Percentiles rank a stretch among this genome's conserved stretches.
Conservation (phyloP, 2,329 filamentous ascomycete genomes). For the Colletotrichum salicis region DNA sequence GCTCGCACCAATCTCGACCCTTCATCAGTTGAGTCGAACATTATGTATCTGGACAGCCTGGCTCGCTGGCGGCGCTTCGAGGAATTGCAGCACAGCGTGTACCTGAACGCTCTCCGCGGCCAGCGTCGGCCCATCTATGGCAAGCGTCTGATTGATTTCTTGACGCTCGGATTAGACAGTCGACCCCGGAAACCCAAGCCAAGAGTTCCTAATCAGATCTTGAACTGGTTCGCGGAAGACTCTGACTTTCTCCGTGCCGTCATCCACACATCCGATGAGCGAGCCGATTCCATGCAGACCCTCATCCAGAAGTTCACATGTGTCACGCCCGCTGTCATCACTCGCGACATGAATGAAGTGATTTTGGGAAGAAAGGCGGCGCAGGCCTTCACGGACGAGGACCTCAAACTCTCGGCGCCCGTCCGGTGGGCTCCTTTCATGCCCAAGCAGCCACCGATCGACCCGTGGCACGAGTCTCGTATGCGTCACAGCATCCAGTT, state of each 20-base stretch:
- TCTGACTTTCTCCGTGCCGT: conserved; percentile 72
- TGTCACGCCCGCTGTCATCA: conserved; percentile 88
- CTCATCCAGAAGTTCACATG: conserved; percentile 90
- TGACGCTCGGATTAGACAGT: conserved; percentile 72
- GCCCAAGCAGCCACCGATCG: conserved; percentile 66
- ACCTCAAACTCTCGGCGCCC: conserved; percentile 67
- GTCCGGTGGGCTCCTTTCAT: conserved; percentile 66
- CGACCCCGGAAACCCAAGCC: conserved; percentile 70
- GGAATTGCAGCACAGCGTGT: conserved; percentile 82
- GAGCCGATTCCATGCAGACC: conserved; percentile 77
- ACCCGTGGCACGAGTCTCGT: conserved; percentile 93
- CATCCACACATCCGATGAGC: conserved; percentile 79
- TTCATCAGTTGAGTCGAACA: conserved; percentile 73
- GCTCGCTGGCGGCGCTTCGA: conserved; percentile 77
- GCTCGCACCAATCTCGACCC: conserved; percentile 68
- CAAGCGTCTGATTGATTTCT: conserved; percentile 77
- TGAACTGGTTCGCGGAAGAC: conserved; percentile 80
- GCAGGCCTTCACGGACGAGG: conserved; percentile 65
- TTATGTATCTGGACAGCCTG: conserved; percentile 78
- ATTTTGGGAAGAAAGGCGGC: conserved; percentile 71
- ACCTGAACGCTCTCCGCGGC: conserved; percentile 82
- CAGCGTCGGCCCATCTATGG: conserved; percentile 86
- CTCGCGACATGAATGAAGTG: conserved; percentile 77
- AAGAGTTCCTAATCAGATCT: conserved; percentile 68
- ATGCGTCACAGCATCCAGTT: conserved; percentile 96